These are phyloP conservation scores for Trichomonascaceae sp. DNA, from an alignment of 1,139 yeast genomes.

Conservation along the genomic window DNA sequence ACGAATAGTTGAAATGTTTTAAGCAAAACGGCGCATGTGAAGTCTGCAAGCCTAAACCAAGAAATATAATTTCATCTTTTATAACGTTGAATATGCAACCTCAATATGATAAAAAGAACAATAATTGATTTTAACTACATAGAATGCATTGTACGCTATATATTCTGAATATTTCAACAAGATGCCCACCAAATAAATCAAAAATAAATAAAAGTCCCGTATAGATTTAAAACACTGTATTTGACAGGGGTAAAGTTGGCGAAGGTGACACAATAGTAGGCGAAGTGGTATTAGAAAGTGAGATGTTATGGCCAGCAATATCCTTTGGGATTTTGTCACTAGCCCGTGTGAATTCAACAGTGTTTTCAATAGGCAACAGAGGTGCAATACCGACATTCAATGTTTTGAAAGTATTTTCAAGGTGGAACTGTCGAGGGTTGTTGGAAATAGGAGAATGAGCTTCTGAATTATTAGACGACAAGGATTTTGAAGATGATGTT, in stretches of 20 bases:
- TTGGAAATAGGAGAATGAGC: background rate
- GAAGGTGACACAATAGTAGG: background rate
- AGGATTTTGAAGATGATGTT: conserved; percentile 1
- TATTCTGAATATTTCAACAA: background rate
- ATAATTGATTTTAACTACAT: background rate
- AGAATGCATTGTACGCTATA: background rate
- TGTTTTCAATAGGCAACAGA: conserved; percentile 15
- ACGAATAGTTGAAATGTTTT: background rate
- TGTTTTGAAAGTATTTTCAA: conserved; percentile 1
- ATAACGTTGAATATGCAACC: background rate
- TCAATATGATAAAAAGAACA: background rate
- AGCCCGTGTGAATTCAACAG: conserved; percentile 8
- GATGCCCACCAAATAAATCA: background rate
- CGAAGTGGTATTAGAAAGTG: background rate
- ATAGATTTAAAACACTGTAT: background rate
- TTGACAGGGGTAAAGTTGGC: background rate
- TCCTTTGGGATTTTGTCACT: background rate
- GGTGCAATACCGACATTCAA: conserved; percentile 15
- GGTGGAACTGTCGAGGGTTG: background rate
- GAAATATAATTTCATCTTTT: too few species aligned
- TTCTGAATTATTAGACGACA: background rate
- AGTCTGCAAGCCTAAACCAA: background rate
- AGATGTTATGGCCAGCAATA: background rate
- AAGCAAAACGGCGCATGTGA: too few species aligned
- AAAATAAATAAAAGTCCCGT: background rate